Evolutionary conservation across 768 basidiomycete genomes (phyloP), one percentile per base, ranked within the genome.

Genomic region (Agrocybe pediades): DNA sequence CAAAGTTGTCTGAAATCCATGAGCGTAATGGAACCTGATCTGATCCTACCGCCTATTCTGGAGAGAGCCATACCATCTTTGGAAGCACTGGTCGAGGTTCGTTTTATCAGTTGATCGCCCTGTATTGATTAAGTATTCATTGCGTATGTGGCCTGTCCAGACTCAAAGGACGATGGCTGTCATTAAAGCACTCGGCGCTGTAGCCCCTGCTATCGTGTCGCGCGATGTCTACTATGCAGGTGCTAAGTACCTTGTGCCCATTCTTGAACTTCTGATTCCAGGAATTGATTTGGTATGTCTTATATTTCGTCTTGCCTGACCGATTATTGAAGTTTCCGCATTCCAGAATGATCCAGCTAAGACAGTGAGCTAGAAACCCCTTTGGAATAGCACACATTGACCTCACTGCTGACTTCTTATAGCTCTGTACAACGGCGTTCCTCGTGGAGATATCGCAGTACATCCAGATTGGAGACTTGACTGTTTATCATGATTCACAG

Each of bases 51-150:
- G 41, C 84, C 91, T 0, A 80, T 95, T 39, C 69, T 95, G 54
- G 92, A 95, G 66, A 78, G 92, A 49, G 90, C 91, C 9, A 84
- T 89, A 5, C 91, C 92, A 1, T 89, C 92, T 0, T 71, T 97
- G n/a, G 92, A 95, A 68, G 85, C 90, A 3, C 71, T 95, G n/a
- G 85, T 87, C 15, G 92, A 95, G 80, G 90, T 87, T 59, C 41
- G 77, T 61, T 20, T 45, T 20, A 24, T 30, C 20, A 4, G 26
- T 23, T 50, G 21, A 23, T 20, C 27, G 33, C 39, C 6, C 24
- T 26, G 39, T 40, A 30, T 23, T 49, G 19, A 19, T 25, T 58
- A 33, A 8, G 24, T 27, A 39, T 17, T 54, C 52, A 49, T 53
- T 42, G n/a, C n/a, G n/a, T n/a, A n/a, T n/a, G 47, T n/a, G 49